Evolutionary conservation across 139 green algal species (phyloP), one percentile per base, ranked within the genome.

Genomic region (Micromonas pusilla): DNA sequence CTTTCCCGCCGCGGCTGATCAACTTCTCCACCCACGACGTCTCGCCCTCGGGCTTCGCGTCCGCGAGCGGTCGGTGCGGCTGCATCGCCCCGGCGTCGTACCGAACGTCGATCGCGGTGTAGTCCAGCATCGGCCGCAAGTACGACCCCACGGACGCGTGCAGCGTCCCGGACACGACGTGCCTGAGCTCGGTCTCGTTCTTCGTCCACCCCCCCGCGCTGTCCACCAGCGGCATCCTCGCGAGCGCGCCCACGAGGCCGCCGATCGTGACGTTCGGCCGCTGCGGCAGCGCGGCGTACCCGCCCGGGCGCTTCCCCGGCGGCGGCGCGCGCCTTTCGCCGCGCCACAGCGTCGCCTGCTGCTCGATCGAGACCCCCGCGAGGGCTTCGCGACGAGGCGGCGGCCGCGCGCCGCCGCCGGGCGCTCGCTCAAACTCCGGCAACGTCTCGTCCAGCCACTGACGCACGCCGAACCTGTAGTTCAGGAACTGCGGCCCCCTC

Each of bases 271-370:
- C 19, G 1, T 20, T 63, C 53, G 68, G 68, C 25, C 37, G 20
- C 36, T 63, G 37, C 37, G 68, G 68, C 37, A 75, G 25, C 68
- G 68, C 68, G 68, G 68, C 31, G 30, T 75, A 75, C 1, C 68
- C 38, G 38, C 23, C 53, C 23, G 25, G 23, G 19, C 34, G 25
- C 23, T 28, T 62, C 38, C 45, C 45, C 45, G 9, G 9, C 45
- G 45, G 9, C 45, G 45, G 45, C 45, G 45, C 9, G 9, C 45
- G 9, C 45, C 9, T 16, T 16, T 57, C 45, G 45, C 45, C 68
- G 23, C 30, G 37, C 68, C 68, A 75, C 25, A 75, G 20, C 37
- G 53, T 63, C 0, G 62, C 20, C 30, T 75, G 68, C 33, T 75
- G 2, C 6, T 75, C 68, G 0, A 62, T 19, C 6, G 68, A 75